Conservation (phyloP, 768 basidiomycete species). For the Gelatoporia subvermispora region DNA sequence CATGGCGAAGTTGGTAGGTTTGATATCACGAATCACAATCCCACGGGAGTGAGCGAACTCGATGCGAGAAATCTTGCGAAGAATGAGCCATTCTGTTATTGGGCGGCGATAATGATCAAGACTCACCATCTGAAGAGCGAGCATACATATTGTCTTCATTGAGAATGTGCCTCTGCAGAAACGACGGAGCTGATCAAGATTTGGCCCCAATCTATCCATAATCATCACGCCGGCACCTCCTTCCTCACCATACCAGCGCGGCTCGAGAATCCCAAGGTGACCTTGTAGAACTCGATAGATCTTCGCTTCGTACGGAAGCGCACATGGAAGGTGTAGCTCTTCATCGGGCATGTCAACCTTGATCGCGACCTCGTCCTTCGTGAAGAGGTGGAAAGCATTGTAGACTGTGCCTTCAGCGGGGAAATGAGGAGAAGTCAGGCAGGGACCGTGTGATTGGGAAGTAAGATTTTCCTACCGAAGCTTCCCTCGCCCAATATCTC, state of each 20-base stretch:
- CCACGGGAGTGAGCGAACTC: conserved; percentile 16
- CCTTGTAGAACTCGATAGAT: conserved; percentile 14
- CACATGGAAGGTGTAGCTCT: not conserved
- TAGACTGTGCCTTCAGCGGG: no score
- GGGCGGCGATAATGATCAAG: no score
- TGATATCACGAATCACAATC: conserved; percentile 18
- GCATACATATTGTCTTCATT: conserved; percentile 19
- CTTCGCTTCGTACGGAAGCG: conserved; percentile 11
- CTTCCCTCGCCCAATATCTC: no score
- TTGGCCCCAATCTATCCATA: conserved; percentile 20
- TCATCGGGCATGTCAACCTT: conserved; percentile 3
- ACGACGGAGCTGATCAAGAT: conserved; percentile 9
- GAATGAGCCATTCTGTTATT: not conserved
- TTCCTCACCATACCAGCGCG: conserved; percentile 15
- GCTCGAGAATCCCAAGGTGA: conserved; percentile 8
- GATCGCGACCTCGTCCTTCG: conserved; percentile 14
- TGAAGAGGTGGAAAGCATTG: conserved; percentile 7
- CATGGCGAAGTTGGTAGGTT: conserved; percentile 19
- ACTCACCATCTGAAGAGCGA: conserved; percentile 21
- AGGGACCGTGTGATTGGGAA: no score
- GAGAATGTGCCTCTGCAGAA: conserved; percentile 15
- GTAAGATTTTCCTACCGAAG: no score
- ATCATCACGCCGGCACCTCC: conserved; percentile 10
- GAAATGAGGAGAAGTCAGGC: no score
- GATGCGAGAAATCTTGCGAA: conserved; percentile 12